phyloP scores from a whole-genome alignment of 2,329 filamentous ascomycete species.

The Ophiocordyceps unilateralis region DNA sequence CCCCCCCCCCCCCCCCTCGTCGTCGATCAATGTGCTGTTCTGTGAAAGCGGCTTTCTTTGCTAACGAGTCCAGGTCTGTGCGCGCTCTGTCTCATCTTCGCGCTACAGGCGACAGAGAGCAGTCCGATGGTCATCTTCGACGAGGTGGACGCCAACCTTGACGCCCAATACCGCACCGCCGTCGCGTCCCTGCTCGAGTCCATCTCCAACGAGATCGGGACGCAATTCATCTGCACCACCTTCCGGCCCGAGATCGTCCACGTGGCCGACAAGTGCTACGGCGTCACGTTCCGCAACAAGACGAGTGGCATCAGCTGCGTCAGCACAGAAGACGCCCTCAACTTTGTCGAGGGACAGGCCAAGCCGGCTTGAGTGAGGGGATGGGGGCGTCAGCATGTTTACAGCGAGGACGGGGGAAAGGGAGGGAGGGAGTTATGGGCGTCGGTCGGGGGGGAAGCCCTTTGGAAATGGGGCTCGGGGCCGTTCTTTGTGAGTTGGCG shows the following conservation, averaged over 20 bases:
- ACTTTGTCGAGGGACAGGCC: constrained; percentile 79
- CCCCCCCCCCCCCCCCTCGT: neutral
- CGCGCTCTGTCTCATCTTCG: constrained; percentile 93
- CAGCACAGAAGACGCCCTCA: constrained; percentile 67
- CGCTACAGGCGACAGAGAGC: constrained; percentile 94
- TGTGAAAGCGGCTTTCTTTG: neutral
- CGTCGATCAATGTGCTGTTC: too few relatives aligned
- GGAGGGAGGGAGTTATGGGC: neutral
- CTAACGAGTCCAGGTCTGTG: constrained; percentile 50
- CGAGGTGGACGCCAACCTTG: constrained; percentile 95
- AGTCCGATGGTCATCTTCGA: constrained; percentile 99
- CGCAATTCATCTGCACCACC: constrained; percentile 94
- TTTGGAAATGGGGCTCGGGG: neutral
- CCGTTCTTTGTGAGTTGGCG: neutral
- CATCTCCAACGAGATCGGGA: constrained; percentile 49
- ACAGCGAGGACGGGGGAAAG: neutral
- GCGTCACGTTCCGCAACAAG: constrained; percentile 86
- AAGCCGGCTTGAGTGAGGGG: constrained; percentile 11
- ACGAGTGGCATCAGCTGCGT: constrained; percentile 90
- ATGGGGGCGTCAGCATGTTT: neutral
- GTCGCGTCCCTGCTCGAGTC: constrained; percentile 78
- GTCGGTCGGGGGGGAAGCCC: neutral
- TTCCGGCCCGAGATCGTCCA: constrained; percentile 93
- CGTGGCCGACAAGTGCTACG: constrained; percentile 95
- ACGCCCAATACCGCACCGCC: constrained; percentile 92